Evolutionary conservation across 345 rosid genomes (phyloP).

Genomic region (Populus ilicifolia): DNA sequence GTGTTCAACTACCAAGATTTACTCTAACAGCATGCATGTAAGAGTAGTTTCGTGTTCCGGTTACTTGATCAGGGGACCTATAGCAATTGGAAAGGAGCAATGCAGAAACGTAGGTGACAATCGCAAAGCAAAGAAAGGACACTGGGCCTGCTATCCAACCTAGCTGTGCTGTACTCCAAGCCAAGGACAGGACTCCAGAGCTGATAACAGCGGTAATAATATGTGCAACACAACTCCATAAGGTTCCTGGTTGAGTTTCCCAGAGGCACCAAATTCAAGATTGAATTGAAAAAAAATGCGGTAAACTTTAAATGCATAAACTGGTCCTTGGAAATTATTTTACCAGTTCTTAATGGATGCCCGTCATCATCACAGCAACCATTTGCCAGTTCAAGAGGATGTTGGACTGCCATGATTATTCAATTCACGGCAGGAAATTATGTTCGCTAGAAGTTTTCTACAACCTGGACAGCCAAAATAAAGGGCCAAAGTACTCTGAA

Average conservation of each 20-base stretch:
- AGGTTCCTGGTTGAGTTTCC: slow-evolving; percentile 41
- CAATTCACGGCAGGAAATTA: slow-evolving; percentile 3
- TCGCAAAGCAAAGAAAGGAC: slow-evolving; percentile 44
- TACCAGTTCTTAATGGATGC: slow-evolving; percentile 44
- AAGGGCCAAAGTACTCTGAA: not conserved
- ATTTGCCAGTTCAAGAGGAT: slow-evolving; percentile 23
- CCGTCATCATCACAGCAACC: slow-evolving; percentile 36
- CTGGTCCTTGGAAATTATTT: not conserved
- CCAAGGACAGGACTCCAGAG: slow-evolving; percentile 51
- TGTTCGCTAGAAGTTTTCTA: not conserved
- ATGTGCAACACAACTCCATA: slow-evolving; percentile 48
- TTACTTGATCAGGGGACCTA: slow-evolving; percentile 38
- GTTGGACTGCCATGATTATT: slow-evolving; percentile 30
- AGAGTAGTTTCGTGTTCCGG: slow-evolving; percentile 39
- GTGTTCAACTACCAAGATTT: slow-evolving; percentile 34
- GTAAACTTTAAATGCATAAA: not conserved
- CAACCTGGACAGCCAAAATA: not conserved
- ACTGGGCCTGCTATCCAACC: slow-evolving; percentile 72
- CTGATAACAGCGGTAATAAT: slow-evolving; percentile 53
- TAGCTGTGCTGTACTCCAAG: slow-evolving; percentile 62
- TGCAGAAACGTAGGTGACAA: slow-evolving; percentile 44
- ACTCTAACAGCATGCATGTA: slow-evolving; percentile 46
- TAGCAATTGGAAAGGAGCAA: slow-evolving; percentile 56
- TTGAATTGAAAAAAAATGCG: not conserved
- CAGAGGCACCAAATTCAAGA: slow-evolving; percentile 9